A percentile compares a stretch with the other conserved stretches of the same genome.
phyloP scores from a whole-genome alignment of 441 rosid species.

The Breynia disticha region DNA sequence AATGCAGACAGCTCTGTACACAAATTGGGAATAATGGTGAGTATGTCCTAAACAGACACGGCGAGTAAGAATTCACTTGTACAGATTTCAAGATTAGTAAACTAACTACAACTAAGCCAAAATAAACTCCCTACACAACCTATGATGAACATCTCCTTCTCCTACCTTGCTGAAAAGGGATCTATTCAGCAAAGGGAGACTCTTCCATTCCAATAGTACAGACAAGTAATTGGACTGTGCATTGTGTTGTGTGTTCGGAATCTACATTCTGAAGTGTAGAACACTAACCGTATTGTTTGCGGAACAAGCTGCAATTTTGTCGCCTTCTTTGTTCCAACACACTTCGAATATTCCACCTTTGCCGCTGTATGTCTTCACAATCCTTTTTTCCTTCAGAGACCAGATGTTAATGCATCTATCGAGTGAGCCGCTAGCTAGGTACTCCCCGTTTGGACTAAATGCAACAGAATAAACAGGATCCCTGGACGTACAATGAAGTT shows the following conservation, averaged over 20 bases:
- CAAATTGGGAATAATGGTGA: conserved; percentile 2
- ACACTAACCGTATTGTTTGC: conserved; percentile 84
- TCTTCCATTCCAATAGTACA: too few species aligned
- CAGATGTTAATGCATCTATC: conserved; percentile 86
- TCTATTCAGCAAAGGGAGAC: background rate
- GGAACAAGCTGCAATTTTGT: conserved; percentile 87
- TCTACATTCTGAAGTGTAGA: conserved; percentile 85
- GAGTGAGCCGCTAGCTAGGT: conserved; percentile 84
- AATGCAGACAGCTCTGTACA: conserved; percentile 16
- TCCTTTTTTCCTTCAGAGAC: conserved; percentile 87
- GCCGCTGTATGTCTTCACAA: conserved; percentile 79
- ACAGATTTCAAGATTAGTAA: conserved; percentile 7
- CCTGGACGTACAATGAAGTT: conserved; percentile 29
- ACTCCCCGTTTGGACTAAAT: conserved; percentile 97
- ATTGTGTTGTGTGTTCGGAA: background rate
- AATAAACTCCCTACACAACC: conserved; percentile 11
- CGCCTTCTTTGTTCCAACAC: conserved; percentile 97
- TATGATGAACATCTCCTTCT: conserved; percentile 3
- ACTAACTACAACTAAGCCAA: conserved; percentile 12
- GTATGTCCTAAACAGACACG: conserved; percentile 2
- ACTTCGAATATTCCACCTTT: conserved; percentile 95
- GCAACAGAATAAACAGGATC: conserved; percentile 96
- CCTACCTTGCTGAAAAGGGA: conserved; percentile 6
- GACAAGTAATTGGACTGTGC: background rate
- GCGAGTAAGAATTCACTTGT: conserved; percentile 1